A percentile compares a stretch with the other conserved stretches of the same genome.
phyloP scores from a whole-genome alignment of 768 basidiomycete genomes.

The Mycena metata region DNA sequence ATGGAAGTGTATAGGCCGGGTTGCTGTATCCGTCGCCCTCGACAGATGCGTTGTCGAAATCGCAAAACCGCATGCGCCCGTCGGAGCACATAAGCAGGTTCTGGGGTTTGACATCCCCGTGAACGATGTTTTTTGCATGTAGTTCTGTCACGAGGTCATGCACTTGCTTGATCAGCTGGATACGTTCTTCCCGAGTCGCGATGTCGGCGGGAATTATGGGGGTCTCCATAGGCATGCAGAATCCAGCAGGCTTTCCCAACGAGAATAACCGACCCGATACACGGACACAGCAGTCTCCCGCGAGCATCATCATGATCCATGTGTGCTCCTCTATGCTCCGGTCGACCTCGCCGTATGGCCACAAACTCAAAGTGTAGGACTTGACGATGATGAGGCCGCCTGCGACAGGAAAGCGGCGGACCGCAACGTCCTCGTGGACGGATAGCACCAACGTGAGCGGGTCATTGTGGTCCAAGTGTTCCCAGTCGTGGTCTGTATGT shows the following conservation, averaged over 20 bases:
- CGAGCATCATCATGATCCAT: constrained; percentile 5
- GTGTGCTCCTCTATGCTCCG: no score
- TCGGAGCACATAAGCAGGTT: constrained; percentile 15
- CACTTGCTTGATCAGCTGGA: neutral
- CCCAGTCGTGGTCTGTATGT: no score
- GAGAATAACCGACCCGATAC: neutral
- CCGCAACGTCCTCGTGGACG: no score
- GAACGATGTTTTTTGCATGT: constrained; percentile 3
- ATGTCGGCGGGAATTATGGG: neutral
- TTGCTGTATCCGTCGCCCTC: constrained; percentile 9
- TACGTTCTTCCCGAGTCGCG: neutral
- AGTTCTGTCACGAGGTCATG: constrained; percentile 3
- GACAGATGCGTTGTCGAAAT: constrained; percentile 12
- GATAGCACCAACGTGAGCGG: no score
- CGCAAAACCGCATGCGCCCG: constrained; percentile 7
- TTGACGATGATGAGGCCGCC: no score
- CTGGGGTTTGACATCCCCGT: constrained; percentile 19
- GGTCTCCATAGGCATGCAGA: constrained; percentile 1
- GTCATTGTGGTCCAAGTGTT: no score
- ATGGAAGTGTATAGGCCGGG: neutral
- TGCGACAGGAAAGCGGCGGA: no score
- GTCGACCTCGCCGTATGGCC: no score
- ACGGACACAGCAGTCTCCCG: constrained; percentile 7
- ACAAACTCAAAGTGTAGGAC: no score
- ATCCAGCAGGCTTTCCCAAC: neutral